These are phyloP conservation scores for Rhizoclosmatium globosum DNA, from an alignment of 192 early-diverging fungal species.

Conservation along the genomic window DNA sequence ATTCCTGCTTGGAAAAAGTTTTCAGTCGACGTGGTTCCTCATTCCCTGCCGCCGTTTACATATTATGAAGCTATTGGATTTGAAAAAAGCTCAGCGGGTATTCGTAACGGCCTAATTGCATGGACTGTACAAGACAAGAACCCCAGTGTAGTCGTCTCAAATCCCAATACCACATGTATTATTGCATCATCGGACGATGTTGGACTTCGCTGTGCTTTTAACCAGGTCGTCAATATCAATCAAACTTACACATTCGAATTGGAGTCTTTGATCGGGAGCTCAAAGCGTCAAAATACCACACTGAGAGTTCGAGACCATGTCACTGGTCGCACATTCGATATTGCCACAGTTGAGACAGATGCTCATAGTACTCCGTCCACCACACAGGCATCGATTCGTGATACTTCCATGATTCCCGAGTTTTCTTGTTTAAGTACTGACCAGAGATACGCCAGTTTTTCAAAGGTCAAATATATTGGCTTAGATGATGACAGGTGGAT, in stretches of 20 bases:
- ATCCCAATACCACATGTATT: no score
- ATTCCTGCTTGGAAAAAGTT: background rate
- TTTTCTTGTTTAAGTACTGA: background rate
- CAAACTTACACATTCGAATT: background rate
- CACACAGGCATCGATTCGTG: background rate
- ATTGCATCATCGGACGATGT: background rate
- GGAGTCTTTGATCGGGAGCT: background rate
- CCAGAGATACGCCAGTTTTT: background rate
- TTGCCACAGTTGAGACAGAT: background rate
- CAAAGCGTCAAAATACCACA: background rate
- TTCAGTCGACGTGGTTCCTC: background rate
- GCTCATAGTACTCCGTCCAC: background rate
- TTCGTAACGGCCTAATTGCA: background rate
- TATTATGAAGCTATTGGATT: background rate
- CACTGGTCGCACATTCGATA: background rate
- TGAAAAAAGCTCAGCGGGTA: background rate
- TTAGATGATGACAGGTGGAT: background rate
- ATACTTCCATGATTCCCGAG: background rate
- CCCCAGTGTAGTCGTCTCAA: background rate
- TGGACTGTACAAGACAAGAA: background rate
- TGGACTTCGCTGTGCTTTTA: background rate
- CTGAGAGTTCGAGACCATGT: background rate
- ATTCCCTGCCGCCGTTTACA: background rate
- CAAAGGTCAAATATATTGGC: background rate
- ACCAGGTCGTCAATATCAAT: background rate